Evolutionary conservation across 2,329 filamentous ascomycete genomes (phyloP), one percentile per base, ranked within the genome.

Genomic region (Dendrostoma leiphaemia): DNA sequence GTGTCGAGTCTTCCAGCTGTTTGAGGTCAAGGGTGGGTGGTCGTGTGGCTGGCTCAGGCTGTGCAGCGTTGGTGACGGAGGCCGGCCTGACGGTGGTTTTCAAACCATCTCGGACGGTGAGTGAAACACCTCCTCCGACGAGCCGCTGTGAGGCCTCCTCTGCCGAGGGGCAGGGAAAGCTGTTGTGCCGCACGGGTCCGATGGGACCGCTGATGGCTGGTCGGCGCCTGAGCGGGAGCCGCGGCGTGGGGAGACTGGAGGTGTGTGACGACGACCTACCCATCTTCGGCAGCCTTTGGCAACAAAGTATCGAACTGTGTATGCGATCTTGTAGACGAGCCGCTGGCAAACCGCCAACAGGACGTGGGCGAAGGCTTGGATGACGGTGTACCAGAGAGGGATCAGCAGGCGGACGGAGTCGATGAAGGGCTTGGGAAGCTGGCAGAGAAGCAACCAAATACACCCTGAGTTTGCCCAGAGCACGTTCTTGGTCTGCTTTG

Each of bases 171-270:
- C 7, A 3, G 15, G 38, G 48, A 3, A 29, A 6, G 2, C 21
- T 29, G 29, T 49, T 57, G 37, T 57, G 50, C 17, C 44, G 43
- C 41, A 53, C 24, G 23, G 46, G 57, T 23, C 57, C 50, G 48
- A 54, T 46, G 43, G 57, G 56, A 9, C 45, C 49, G 43, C 56
- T 53, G 48, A 58, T 56, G 48, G 51, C 35, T 28, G 52, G 55
- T 8, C 52, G 51, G 26, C 49, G 53, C 24, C 53, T 45, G 32
- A 58, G 44, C 8, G 51, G 55, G 37, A 58, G 37, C 17, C 44
- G 56, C 21, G 56, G 48, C n/a, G 56, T 41, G 21, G 46, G 54
- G 45, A 50, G 58, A 57, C 24, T 54, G 38, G 56, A 55, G 43
- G 41, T 29, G 43, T 48, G 56, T 17, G 34, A 28, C 15, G 34